These are phyloP conservation scores for Exophiala aquamarina DNA, from an alignment of 2,329 filamentous ascomycete species.

Conservation along the genomic window DNA sequence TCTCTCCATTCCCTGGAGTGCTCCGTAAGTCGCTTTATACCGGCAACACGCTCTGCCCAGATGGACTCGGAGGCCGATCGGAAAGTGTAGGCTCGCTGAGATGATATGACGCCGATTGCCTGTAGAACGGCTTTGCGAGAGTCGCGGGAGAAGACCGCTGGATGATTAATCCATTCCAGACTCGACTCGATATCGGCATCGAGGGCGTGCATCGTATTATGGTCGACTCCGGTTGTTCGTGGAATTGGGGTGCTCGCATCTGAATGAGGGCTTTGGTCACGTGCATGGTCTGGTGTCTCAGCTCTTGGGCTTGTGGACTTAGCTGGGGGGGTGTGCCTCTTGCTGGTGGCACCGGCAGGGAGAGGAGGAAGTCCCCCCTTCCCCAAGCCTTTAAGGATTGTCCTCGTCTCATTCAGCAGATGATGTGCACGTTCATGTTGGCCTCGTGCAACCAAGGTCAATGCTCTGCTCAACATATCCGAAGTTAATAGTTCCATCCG, in stretches of 20 bases:
- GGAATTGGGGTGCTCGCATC: constrained; percentile 43
- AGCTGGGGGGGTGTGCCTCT: constrained; percentile 38
- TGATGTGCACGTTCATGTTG: constrained; percentile 94
- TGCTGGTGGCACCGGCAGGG: constrained; percentile 56
- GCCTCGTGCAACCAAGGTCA: constrained; percentile 85
- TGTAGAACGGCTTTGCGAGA: constrained; percentile 94
- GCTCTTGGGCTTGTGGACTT: constrained; percentile 35
- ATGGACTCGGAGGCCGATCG: constrained; percentile 83
- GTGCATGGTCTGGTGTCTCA: constrained; percentile 38
- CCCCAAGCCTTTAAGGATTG: constrained; percentile 90
- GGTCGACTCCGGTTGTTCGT: constrained; percentile 69
- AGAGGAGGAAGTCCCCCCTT: constrained; percentile 93
- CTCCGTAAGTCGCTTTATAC: constrained; percentile 78
- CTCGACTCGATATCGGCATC: constrained; percentile 88
- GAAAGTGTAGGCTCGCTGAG: constrained; percentile 91
- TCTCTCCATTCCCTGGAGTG: constrained; percentile 91
- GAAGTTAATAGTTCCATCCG: constrained; percentile 97
- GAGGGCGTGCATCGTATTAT: constrained; percentile 76
- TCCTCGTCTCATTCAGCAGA: constrained; percentile 86
- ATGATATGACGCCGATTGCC: constrained; percentile 93
- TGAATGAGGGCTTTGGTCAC: constrained; percentile 37
- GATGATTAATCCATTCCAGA: constrained; percentile 96
- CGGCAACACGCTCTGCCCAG: constrained; percentile 80
- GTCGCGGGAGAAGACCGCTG: constrained; percentile 89
- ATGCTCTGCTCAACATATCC: constrained; percentile 91